A percentile compares a stretch with the other conserved stretches of the same genome.
These are phyloP conservation scores for Climacium dendroides DNA, from an alignment of 225 moss, liverwort and hornwort species.

Conservation along the genomic window DNA sequence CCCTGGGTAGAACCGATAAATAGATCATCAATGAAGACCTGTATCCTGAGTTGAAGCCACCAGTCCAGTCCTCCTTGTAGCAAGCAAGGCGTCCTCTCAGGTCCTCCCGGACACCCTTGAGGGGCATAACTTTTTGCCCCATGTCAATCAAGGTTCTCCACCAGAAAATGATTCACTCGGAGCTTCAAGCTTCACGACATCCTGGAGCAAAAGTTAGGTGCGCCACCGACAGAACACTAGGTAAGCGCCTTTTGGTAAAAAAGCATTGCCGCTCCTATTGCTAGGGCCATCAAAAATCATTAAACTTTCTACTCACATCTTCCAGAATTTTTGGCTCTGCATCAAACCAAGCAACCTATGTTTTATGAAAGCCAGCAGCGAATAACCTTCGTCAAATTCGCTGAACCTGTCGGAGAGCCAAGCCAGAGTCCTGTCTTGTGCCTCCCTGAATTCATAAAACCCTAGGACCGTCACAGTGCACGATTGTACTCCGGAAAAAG, in stretches of 20 bases:
- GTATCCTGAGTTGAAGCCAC: slow-evolving; percentile 51
- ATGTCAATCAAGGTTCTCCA: not conserved
- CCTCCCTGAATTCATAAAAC: not conserved
- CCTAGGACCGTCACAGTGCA: not conserved
- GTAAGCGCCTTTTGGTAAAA: not conserved
- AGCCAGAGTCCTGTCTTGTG: not conserved
- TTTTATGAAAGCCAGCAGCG: not conserved
- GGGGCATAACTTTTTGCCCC: slow-evolving; percentile 5
- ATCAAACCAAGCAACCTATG: not conserved
- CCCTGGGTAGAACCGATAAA: not conserved
- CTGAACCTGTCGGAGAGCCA: not conserved
- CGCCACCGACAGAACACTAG: not conserved
- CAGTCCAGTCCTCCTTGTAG: slow-evolving; percentile 58
- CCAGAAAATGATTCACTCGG: not conserved
- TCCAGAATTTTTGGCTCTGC: not conserved
- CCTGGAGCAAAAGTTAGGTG: not conserved
- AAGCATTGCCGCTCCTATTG: not conserved
- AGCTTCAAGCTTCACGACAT: not conserved
- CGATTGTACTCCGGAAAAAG: not conserved
- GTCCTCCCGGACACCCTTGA: slow-evolving; percentile 40
- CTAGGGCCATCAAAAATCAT: not conserved
- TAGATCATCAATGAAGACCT: slow-evolving; percentile 13
- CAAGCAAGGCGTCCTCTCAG: slow-evolving; percentile 43
- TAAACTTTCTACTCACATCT: not conserved
- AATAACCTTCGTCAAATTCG: not conserved